A percentile compares a stretch with the other conserved stretches of the same genome.
Evolutionary conservation across 2,329 filamentous ascomycete genomes (phyloP).

Genomic region (Moelleriella libera): DNA sequence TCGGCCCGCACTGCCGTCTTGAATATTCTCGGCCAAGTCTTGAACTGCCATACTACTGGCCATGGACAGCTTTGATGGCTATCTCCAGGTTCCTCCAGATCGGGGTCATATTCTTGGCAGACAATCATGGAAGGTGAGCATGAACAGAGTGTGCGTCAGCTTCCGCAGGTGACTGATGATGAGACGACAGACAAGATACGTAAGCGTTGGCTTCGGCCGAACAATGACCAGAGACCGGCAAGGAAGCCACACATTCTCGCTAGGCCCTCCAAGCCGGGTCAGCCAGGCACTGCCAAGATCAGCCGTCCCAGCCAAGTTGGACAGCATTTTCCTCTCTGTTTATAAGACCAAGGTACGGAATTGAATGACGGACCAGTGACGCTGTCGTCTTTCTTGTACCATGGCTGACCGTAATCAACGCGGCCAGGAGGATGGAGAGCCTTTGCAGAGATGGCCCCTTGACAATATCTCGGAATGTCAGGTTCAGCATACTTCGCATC

Average conservation of each 20-base stretch:
- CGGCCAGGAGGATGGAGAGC: conserved; percentile 34
- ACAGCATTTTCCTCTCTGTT: conserved; percentile 35
- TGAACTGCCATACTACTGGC: conserved; percentile 4
- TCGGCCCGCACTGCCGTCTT: not conserved
- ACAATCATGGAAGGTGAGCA: conserved; percentile 36
- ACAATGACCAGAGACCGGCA: conserved; percentile 19
- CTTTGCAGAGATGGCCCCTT: conserved; percentile 37
- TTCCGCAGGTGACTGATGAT: not conserved
- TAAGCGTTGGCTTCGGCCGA: conserved; percentile 33
- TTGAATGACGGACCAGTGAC: not conserved
- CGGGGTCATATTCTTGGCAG: conserved; percentile 34
- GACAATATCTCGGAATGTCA: conserved; percentile 40
- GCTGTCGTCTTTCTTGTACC: not conserved
- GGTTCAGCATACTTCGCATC: conserved; percentile 43
- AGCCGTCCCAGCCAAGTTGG: conserved; percentile 18
- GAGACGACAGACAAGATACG: conserved; percentile 37
- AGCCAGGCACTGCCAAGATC: conserved; percentile 22
- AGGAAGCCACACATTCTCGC: conserved; percentile 22
- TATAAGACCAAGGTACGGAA: conserved; percentile 39
- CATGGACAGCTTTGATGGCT: conserved; percentile 29
- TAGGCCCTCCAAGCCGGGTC: conserved; percentile 23
- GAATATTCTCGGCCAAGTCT: not conserved
- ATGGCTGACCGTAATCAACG: conserved; percentile 2
- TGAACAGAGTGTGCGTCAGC: not conserved
- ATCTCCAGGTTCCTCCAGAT: conserved; percentile 35